phyloP scores from a whole-genome alignment of 495 filamentous ascomycete species.

The Astrocystis sublimbata region DNA sequence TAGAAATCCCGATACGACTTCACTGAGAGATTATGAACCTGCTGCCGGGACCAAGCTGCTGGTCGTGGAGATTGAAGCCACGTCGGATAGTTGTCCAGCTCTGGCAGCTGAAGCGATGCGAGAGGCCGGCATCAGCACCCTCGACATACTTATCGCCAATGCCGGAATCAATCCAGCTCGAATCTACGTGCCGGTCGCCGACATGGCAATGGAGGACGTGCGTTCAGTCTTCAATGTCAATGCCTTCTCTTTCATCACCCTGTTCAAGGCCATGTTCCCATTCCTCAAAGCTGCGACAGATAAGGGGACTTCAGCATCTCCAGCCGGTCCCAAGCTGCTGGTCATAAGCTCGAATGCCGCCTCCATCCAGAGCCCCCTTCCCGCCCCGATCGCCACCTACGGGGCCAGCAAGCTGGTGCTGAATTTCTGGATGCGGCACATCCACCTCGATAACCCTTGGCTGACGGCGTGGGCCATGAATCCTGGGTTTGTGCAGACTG shows the following conservation, averaged over 20 bases:
- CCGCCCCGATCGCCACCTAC: not conserved
- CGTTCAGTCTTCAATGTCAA: not conserved
- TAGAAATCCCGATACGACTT: not conserved
- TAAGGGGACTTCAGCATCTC: not conserved
- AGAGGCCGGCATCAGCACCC: not conserved
- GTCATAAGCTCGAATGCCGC: not conserved
- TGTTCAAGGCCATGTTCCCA: not conserved
- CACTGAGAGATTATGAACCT: not conserved
- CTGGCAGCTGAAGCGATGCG: not conserved
- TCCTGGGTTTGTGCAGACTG: not conserved
- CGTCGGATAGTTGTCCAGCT: not conserved
- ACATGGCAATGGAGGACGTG: not conserved
- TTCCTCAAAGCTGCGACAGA: not conserved
- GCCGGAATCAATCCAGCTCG: not conserved
- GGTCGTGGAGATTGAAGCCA: not conserved
- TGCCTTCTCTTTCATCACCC: not conserved
- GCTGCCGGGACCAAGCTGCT: not conserved
- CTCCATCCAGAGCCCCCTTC: not conserved
- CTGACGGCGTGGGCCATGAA: not conserved
- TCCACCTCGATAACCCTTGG: not conserved
- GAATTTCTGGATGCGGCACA: not conserved
- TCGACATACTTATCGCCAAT: not conserved
- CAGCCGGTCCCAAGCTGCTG: not conserved
- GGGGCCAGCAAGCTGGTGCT: not conserved
- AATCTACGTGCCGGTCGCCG: not conserved